These are phyloP conservation scores for Deakozyma indianensis DNA, from an alignment of 805 yeast genomes.

Conservation along the genomic window DNA sequence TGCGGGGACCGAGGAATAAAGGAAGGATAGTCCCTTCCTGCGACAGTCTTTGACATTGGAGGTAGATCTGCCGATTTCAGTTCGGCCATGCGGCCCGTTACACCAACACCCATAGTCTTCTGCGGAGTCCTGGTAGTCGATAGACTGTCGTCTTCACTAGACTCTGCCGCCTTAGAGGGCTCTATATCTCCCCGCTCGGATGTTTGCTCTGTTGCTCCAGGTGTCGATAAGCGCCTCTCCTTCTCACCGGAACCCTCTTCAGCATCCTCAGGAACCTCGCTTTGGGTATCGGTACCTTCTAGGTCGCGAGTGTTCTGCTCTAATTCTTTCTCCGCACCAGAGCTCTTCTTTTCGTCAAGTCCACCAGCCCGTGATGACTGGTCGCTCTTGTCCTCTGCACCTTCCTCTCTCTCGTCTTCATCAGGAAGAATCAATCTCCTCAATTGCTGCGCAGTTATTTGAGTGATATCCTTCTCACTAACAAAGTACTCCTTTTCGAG, in stretches of 20 bases:
- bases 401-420: constrained; percentile 11
- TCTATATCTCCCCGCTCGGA: not conserved
- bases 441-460: constrained; percentile 79
- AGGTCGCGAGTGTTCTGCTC: not conserved
- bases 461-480: constrained; percentile 81
- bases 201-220: not conserved
- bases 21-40: not conserved
- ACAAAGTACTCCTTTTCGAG: constrained; percentile 75
- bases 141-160: too few relatives aligned
- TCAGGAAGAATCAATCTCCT: constrained; percentile 56
- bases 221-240: not conserved
- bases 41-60: not conserved
- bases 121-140: not conserved
- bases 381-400: constrained; percentile 8
- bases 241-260: not conserved
- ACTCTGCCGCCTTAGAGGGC: not conserved
- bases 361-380: not conserved
- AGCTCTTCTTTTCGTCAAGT: not conserved
- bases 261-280: not conserved
- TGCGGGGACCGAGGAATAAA: not conserved
- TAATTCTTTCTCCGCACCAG: not conserved
- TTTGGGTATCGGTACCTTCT: not conserved
- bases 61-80: not conserved
- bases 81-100: not conserved
- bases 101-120: not conserved